Evolutionary conservation across 2,329 filamentous ascomycete genomes (phyloP).

Genomic region (Neoarthrinium moseri): DNA sequence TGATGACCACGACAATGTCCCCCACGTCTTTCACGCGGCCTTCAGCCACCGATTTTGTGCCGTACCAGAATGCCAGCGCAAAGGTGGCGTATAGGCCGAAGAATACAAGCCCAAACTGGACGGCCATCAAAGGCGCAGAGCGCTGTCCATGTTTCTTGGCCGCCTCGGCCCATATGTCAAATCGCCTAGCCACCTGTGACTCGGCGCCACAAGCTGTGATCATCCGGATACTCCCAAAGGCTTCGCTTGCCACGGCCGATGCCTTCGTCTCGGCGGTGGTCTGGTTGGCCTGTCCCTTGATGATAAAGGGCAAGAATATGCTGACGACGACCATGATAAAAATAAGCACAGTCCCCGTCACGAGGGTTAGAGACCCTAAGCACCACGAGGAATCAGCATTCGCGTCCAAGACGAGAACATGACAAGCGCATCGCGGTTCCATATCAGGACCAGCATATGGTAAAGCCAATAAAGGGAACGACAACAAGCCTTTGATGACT

Average conservation of each 20-base stretch:
- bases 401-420: too few relatives aligned
- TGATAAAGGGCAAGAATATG: slow-evolving; percentile 52
- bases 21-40: slow-evolving; percentile 47
- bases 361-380: slow-evolving; percentile 58
- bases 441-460: too few relatives aligned
- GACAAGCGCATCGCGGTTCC: too few relatives aligned
- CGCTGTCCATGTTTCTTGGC: slow-evolving; percentile 47
- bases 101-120: slow-evolving; percentile 55
- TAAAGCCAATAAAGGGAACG: too few relatives aligned
- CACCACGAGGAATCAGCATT: too few relatives aligned
- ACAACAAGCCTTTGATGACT: too few relatives aligned
- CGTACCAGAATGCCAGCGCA: slow-evolving; percentile 63
- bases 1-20: slow-evolving; percentile 54
- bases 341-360: slow-evolving; percentile 54
- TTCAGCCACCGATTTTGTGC: slow-evolving; percentile 48
- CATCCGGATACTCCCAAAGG: slow-evolving; percentile 59
- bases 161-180: slow-evolving; percentile 54
- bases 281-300: slow-evolving; percentile 48
- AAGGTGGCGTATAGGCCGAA: slow-evolving; percentile 54
- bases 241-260: slow-evolving; percentile 59
- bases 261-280: slow-evolving; percentile 55
- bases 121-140: slow-evolving; percentile 48
- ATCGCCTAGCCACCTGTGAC: slow-evolving; percentile 49
- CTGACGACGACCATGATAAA: slow-evolving; percentile 52
- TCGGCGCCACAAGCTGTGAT: slow-evolving; percentile 63